Percentiles rank a stretch among this genome's conserved stretches.
These are phyloP conservation scores for Curvularia hawaiiensis DNA, from an alignment of 2,329 filamentous ascomycete species.

Conservation along the genomic window DNA sequence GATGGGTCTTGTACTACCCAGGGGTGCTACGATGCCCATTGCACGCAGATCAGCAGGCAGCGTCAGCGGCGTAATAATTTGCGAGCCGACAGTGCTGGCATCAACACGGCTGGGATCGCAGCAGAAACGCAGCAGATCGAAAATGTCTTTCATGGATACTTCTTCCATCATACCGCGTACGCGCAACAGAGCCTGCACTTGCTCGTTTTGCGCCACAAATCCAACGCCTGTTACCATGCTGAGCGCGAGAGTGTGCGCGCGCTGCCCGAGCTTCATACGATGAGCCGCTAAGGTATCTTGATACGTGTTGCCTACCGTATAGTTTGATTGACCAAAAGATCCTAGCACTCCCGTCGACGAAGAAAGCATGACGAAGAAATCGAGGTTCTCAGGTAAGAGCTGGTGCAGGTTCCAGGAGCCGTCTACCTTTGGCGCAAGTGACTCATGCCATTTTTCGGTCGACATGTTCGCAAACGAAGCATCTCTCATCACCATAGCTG, in stretches of 20 bases:
- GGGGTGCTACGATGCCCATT: constrained; percentile 22
- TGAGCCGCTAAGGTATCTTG: constrained; percentile 33
- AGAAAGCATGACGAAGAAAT: constrained; percentile 36
- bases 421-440: constrained; percentile 35
- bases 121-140: constrained; percentile 25
- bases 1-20: constrained; percentile 21
- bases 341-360: constrained; percentile 29
- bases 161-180: constrained; percentile 19
- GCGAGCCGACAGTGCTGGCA: constrained; percentile 7
- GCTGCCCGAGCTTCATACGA: constrained; percentile 21
- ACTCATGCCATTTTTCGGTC: constrained; percentile 16
- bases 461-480: constrained; percentile 30
- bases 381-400: constrained; percentile 19
- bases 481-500: constrained; percentile 28
- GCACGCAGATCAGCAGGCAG: constrained; percentile 23
- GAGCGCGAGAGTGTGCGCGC: constrained; percentile 25
- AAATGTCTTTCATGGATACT: constrained; percentile 25
- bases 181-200: constrained; percentile 16
- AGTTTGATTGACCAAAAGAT: constrained; percentile 28
- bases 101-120: constrained; percentile 19
- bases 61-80: constrained; percentile 26
- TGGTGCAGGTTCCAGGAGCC: constrained; percentile 42
- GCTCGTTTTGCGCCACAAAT: constrained; percentile 21
- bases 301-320: constrained; percentile 33
- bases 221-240: constrained; percentile 23